phyloP scores from a whole-genome alignment of 78 protist genomes.

The Protostelium mycophagum region DNA sequence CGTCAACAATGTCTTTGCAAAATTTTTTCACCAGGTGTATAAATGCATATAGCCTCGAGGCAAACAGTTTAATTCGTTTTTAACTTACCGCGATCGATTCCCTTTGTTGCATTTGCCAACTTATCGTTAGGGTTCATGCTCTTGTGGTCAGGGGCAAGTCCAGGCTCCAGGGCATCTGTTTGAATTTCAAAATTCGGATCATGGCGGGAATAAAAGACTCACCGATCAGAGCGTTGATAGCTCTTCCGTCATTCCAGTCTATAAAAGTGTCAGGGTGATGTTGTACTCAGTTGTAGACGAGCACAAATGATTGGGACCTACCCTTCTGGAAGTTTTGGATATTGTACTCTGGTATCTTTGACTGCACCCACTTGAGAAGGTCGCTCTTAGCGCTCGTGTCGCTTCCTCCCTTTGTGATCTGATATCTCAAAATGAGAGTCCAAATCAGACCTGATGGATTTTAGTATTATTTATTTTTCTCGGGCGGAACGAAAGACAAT shows the following conservation, averaged over 20 bases:
- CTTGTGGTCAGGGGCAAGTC: neutral
- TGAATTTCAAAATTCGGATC: neutral
- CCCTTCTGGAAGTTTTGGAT: constrained; percentile 6
- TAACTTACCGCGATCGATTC: neutral
- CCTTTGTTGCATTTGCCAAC: neutral
- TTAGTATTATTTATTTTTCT: neutral
- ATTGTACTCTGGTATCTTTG: constrained; percentile 6
- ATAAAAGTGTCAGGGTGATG: no score
- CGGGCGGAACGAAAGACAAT: neutral
- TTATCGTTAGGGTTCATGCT: neutral
- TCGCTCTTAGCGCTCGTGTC: constrained; percentile 65
- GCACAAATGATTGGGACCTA: neutral
- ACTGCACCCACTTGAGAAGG: constrained; percentile 63
- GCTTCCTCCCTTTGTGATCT: constrained; percentile 60
- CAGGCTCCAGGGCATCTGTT: neutral
- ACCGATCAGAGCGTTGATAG: neutral
- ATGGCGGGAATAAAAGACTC: neutral
- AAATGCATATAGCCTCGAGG: neutral
- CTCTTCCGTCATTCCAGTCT: constrained; percentile 3
- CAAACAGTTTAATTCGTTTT: neutral
- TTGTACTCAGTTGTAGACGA: neutral
- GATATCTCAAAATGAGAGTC: constrained; percentile 78
- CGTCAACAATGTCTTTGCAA: neutral
- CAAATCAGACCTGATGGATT: constrained; percentile 56
- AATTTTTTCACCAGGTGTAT: neutral